These are phyloP conservation scores for Exophiala dermatitidis DNA, from an alignment of 2,329 filamentous ascomycete species.

Conservation along the genomic window DNA sequence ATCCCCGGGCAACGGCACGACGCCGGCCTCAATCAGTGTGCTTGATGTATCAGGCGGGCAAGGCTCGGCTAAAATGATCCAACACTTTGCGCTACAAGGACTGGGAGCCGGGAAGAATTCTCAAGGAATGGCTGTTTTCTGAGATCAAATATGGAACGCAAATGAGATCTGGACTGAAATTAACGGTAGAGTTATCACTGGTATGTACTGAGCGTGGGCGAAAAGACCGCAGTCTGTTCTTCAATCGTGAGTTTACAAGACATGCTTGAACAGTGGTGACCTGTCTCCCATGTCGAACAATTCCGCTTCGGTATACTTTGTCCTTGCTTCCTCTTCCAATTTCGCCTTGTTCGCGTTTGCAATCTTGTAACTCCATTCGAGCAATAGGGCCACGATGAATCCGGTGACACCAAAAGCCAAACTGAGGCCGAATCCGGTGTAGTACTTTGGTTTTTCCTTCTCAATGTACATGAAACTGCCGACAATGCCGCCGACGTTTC, in stretches of 20 bases:
- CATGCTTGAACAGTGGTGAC: conserved; percentile 56
- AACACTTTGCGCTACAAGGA: conserved; percentile 33
- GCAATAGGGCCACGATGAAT: conserved; percentile 39
- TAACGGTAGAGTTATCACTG: no score
- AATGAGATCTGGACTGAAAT: no score
- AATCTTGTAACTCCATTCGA: conserved; percentile 28
- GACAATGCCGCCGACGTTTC: conserved; percentile 32
- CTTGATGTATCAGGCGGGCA: conserved; percentile 34
- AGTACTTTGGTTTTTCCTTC: conserved; percentile 32
- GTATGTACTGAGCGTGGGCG: no score
- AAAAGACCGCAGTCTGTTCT: neutral
- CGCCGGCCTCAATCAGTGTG: conserved; percentile 33
- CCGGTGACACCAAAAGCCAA: conserved; percentile 37
- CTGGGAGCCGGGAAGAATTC: conserved; percentile 29
- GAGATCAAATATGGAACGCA: no score
- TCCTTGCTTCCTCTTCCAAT: conserved; percentile 32
- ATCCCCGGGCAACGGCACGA: conserved; percentile 45
- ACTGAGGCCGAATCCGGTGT: conserved; percentile 33
- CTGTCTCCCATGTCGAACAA: conserved; percentile 55
- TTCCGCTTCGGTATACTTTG: conserved; percentile 45
- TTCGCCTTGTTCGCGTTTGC: conserved; percentile 24
- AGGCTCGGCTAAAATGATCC: conserved; percentile 32
- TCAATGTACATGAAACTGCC: conserved; percentile 37
- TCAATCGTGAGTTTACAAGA: conserved; percentile 7
- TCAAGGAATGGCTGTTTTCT: conserved; percentile 32